A percentile compares a stretch with the other conserved stretches of the same genome.
Evolutionary conservation across 192 early-diverging fungal species (phyloP).

Genomic region (Allomyces macrogynus): DNA sequence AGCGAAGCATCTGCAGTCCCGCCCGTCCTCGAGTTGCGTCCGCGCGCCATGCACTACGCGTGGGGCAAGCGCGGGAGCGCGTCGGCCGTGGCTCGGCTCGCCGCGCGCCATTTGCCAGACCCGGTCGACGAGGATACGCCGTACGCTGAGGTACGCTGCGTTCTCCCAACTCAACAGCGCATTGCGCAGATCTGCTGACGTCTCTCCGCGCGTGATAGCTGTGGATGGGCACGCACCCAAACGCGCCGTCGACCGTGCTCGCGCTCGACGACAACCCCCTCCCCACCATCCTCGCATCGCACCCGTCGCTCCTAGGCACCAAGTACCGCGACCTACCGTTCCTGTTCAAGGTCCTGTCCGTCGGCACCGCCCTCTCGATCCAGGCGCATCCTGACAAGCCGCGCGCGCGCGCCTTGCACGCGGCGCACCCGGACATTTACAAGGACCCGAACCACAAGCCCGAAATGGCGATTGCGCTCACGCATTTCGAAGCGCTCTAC

Average conservation of each 20-base stretch:
- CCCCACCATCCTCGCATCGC: constrained; percentile 30
- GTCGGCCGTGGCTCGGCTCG: constrained; percentile 74
- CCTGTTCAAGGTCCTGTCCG: constrained; percentile 86
- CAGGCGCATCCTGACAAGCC: constrained; percentile 93
- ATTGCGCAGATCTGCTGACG: not conserved
- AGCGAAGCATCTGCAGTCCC: no score
- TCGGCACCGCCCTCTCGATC: constrained; percentile 78
- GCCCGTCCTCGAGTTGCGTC: not conserved
- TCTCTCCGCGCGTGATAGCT: constrained; percentile 25
- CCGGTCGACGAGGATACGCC: constrained; percentile 36
- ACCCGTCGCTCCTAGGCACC: constrained; percentile 26
- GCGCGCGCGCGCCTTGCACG: constrained; percentile 53
- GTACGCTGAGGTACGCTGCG: constrained; percentile 65
- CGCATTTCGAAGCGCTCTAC: constrained; percentile 84
- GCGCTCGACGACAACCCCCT: constrained; percentile 27
- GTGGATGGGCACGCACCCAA: constrained; percentile 98
- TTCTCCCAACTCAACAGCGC: not conserved
- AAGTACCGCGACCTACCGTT: constrained; percentile 68
- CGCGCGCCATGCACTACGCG: constrained; percentile 39
- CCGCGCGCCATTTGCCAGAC: constrained; percentile 32
- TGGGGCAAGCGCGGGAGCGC: constrained; percentile 76
- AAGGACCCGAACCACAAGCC: constrained; percentile 90
- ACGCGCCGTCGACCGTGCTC: constrained; percentile 46
- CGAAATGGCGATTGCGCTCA: constrained; percentile 92
- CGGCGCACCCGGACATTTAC: constrained; percentile 58